Evolutionary conservation across 2,329 filamentous ascomycete genomes (phyloP), one percentile per base, ranked within the genome.

Genomic region (Juglanconis juglandina): DNA sequence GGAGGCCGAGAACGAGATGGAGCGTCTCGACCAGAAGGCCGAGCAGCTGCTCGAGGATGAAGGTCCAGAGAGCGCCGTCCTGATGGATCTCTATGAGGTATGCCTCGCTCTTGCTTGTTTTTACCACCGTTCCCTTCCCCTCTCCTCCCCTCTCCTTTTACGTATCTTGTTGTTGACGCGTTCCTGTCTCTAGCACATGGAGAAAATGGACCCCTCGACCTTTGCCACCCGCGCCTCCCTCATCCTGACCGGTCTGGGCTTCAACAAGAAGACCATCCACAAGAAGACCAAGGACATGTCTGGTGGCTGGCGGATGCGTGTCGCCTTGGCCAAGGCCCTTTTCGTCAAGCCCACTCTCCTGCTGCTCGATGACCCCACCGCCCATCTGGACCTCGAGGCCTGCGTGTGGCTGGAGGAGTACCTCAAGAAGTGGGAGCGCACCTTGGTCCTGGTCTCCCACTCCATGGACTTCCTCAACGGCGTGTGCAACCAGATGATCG

Each of bases 261-360:
- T 99, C 87, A 96, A 99, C 88, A 98, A 98, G 84, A 80, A 79
- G 69, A 99, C 96, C 59, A 98, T 99, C 73, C 82, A 96, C 78
- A 99, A 99, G 87, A 97, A 96, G 87, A 99, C 96, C 70, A 99
- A 98, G 86, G 96, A 99, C 77, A 99, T 99, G 96, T 99, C 95
- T 67, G 95, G 95, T 91, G 95, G 95, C 70, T 99, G 95, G 95
- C 88, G 94, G 83, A 99, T 99, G 95, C 92, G 96, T 85, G 95
- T 99, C 62, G 95, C 95, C 60, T 88, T 99, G 63, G 95, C 85
- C 74, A 97, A 98, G 84, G 95, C 95, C 60, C 88, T 99, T 56
- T 99, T 99, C 82, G 94, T 99, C 79, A 96, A 96, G 85, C 95
- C 96, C 41, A 95, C 92, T 17, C 84, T 99, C 60, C 87, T 99